A percentile compares a stretch with the other conserved stretches of the same genome.
These are phyloP conservation scores for Platanthera guangdongensis DNA, from an alignment of 106 monocot species.

Conservation along the genomic window DNA sequence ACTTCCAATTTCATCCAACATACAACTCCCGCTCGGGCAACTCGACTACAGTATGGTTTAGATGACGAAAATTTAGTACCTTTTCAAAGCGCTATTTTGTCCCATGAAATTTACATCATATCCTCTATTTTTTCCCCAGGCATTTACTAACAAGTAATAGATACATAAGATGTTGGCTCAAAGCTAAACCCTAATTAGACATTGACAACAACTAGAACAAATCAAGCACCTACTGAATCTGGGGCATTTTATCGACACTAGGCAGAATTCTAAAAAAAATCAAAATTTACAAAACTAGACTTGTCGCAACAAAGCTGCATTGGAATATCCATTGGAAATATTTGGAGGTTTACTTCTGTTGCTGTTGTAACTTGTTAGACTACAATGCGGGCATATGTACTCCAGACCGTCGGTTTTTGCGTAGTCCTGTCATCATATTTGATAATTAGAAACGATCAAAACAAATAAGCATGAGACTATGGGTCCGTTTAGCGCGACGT, in stretches of 20 bases:
- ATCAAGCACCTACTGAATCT: neutral
- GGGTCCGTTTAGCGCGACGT: no score
- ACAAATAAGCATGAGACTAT: no score
- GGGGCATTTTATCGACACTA: neutral
- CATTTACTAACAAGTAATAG: neutral
- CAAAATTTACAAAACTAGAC: conserved; percentile 16
- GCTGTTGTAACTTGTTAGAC: conserved; percentile 31
- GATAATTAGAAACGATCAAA: neutral
- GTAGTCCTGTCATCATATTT: conserved; percentile 56
- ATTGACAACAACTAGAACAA: neutral
- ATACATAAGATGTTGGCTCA: neutral
- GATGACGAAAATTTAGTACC: no score
- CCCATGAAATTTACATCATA: neutral
- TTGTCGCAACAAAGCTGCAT: conserved; percentile 25
- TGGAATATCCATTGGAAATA: conserved; percentile 53
- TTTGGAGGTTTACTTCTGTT: conserved; percentile 60
- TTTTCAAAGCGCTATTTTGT: no score
- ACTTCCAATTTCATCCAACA: no score
- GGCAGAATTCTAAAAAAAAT: neutral
- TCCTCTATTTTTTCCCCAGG: neutral
- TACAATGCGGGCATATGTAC: conserved; percentile 90
- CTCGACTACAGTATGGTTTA: no score
- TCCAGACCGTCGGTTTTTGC: conserved; percentile 93
- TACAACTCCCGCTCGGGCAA: no score
- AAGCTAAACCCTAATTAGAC: neutral